A percentile compares a stretch with the other conserved stretches of the same genome.
phyloP scores from a whole-genome alignment of 768 basidiomycete genomes.

The Suillus brevipes region DNA sequence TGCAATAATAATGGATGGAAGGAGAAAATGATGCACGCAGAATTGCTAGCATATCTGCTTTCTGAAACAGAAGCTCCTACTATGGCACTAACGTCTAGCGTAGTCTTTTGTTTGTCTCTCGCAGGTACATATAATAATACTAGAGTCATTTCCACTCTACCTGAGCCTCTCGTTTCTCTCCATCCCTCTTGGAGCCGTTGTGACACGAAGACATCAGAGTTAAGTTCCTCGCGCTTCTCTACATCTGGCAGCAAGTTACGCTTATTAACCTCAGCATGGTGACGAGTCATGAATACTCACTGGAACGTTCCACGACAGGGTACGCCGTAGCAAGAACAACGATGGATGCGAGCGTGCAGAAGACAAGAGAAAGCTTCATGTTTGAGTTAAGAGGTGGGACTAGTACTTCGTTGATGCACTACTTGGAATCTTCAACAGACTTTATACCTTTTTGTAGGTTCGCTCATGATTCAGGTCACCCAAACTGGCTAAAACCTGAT shows the following conservation, averaged over 20 bases:
- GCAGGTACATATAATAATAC: too few relatives aligned
- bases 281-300: neutral
- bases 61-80: neutral
- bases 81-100: too few relatives aligned
- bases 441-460: too few relatives aligned
- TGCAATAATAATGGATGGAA: neutral
- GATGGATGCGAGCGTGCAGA: too few relatives aligned
- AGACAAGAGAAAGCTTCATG: too few relatives aligned
- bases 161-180: conserved; percentile 12
- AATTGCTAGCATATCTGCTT: too few relatives aligned
- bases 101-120: too few relatives aligned
- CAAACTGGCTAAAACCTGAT: too few relatives aligned
- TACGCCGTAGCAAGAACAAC: too few relatives aligned
- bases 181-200: neutral
- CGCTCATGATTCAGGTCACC: too few relatives aligned
- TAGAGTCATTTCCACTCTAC: too few relatives aligned
- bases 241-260: neutral
- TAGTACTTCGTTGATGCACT: neutral
- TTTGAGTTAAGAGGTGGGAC: neutral
- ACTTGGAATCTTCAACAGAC: too few relatives aligned
- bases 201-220: neutral
- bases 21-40: neutral
- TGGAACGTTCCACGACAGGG: neutral
- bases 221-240: neutral
- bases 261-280: neutral